Conservation (phyloP, 768 basidiomycete species). For the Asterophora parasitica region DNA sequence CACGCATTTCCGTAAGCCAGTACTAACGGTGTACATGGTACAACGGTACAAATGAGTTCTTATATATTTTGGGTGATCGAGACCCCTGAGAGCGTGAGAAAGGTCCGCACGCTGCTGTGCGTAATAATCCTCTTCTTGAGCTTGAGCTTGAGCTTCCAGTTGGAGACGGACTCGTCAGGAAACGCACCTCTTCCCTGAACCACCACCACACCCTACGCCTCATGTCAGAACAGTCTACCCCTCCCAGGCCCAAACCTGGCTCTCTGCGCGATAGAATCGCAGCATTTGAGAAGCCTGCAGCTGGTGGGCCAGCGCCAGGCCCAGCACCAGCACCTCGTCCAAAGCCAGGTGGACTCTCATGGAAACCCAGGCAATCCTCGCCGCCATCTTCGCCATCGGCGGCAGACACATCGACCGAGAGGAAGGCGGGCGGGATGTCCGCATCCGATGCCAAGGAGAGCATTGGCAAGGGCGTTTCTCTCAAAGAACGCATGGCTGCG, state of each 20-base stretch:
- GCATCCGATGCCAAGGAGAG: constrained; percentile 86
- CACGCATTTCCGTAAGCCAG: too few relatives aligned
- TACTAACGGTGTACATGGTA: too few relatives aligned
- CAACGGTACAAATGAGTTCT: too few relatives aligned
- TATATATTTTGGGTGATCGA: background rate
- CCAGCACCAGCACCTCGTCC: constrained; percentile 49
- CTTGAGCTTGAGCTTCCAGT: background rate
- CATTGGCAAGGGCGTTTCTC: constrained; percentile 71
- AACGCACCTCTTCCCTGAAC: constrained; percentile 11
- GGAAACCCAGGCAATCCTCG: constrained; percentile 64
- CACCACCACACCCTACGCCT: constrained; percentile 12
- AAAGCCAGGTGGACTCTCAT: constrained; percentile 63
- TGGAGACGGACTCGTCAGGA: background rate
- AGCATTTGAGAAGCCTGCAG: constrained; percentile 71
- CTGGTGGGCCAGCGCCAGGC: constrained; percentile 25
- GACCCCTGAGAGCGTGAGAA: constrained; percentile 10
- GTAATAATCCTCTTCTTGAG: background rate
- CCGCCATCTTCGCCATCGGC: constrained; percentile 39
- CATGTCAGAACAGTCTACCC: constrained; percentile 58
- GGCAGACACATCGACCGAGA: constrained; percentile 20
- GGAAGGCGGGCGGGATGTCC: constrained; percentile 53
- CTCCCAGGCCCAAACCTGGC: constrained; percentile 63
- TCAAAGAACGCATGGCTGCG: constrained; percentile 95
- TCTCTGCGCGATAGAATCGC: constrained; percentile 87
- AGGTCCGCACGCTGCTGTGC: background rate